Base-by-base conservation (phyloP, 495 filamentous ascomycete species). In the Aspergillus affinis region DNA sequence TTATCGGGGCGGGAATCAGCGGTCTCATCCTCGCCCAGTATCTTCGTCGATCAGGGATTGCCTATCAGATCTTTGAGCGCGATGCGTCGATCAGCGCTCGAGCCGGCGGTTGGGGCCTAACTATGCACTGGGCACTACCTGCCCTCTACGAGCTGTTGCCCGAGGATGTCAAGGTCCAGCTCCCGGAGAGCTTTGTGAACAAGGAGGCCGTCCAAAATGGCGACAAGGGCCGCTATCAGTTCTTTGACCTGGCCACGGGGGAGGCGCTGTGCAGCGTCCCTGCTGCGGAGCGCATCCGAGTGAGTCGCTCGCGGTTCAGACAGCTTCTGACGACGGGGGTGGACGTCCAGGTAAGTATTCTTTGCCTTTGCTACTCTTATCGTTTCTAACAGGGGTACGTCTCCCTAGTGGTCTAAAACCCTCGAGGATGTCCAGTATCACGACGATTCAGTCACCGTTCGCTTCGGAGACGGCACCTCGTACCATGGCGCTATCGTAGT, bases 21-120 rank as follows among this genome's bases (percentile, higher is more conserved):
- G 84, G 85, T 45, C 76, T 86, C 10, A 72, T 82, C 5, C 73
- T 88, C 13, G 86, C 84, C 4, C 85, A 88, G 60, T 77, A 77
- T 41, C 80, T 87, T 32, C 76, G 77, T 53, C 78, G 78, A 48
- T 62, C 63, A n/a, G 51, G 58, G 17, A 66, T 82, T n/a, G 65
- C 75, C 0, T 83, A 80, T 63, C 61, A 71, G 20, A 74, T 87
- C 20, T 87, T 80, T 65, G 85, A 88, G 54, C 77, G 81, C 4
- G 84, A 87, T 62, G 58, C 69, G 3, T 63, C 69, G 10, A 62
- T 76, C 21, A 65, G 70, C 13, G 67, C 75, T 13, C 76, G 84
- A 5, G 72, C 65, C 6, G 75, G 75, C 29, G 84, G 85, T 45
- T 87, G 84, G 84, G 84, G 81, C 5, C 69, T 87, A 12, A 86